phyloP scores from a whole-genome alignment of 225 moss, liverwort and hornwort species.

The Marchantia polymorpha region DNA sequence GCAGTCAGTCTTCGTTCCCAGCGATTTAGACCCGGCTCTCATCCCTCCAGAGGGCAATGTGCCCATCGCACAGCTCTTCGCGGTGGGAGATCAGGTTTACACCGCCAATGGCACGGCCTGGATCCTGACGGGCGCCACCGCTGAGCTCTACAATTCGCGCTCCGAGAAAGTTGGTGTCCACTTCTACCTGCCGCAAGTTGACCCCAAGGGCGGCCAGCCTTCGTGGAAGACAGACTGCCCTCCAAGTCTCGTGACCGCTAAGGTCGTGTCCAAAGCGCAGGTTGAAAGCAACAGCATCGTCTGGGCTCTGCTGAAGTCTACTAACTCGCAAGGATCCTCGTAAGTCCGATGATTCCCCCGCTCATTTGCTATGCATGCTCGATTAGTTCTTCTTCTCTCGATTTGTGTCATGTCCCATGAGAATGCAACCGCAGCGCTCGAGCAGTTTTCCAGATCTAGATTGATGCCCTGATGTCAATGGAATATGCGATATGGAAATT shows the following conservation, averaged over 20 bases:
- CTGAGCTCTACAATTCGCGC: neutral
- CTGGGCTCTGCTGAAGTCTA: neutral
- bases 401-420: neutral
- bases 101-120: neutral
- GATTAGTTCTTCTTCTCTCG: neutral
- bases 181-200: neutral
- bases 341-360: neutral
- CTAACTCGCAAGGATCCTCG: neutral
- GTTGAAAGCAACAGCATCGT: neutral
- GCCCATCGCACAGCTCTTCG: neutral
- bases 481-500: too few relatives aligned
- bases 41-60: neutral
- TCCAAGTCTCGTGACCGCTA: neutral
- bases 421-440: too few relatives aligned
- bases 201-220: neutral
- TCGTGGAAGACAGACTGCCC: neutral
- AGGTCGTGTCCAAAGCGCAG: neutral
- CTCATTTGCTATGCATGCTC: too few relatives aligned
- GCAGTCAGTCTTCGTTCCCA: neutral
- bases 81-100: neutral
- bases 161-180: neutral
- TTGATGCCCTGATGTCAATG: too few relatives aligned
- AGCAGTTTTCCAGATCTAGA: too few relatives aligned
- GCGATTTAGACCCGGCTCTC: neutral
- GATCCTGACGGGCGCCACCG: neutral